Base-by-base conservation (phyloP, 805 yeast genomes). In the Candida manassasensis region DNA sequence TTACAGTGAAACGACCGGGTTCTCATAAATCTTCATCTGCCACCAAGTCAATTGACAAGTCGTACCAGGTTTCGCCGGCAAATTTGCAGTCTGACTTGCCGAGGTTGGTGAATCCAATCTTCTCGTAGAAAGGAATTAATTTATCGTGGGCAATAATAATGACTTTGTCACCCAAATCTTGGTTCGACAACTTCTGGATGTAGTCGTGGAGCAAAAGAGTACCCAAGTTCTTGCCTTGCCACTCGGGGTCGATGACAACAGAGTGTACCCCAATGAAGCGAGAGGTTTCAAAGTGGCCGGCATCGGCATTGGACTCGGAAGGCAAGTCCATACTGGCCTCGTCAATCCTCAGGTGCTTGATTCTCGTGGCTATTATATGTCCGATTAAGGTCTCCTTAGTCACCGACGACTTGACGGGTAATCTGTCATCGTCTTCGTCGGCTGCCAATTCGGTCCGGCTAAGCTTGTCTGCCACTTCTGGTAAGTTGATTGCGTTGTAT, bases 101-200 rank as follows among this genome's bases (percentile, higher is more conserved):
- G 32, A 67, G 64, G 47, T 81, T 78, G 40, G 68, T 63, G 59
- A 90, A 93, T 0, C 96, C 97, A 25, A 87, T 71, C 47, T 81
- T 76, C 49, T 78, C 80, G 63, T 90, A 90, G 58, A 89, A 89
- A 14, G 83, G 81, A 13, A 80, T 61, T 50, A 87, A 68, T 16
- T 71, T 65, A 32, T 77, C 73, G 50, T 84, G 87, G 19, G 88
- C 84, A 40, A 90, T 72, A 21, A 90, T 67, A 5, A 79, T 75
- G 34, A 90, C 79, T 49, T 77, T 73, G 48, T 79, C 84, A 30
- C 93, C 96, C 42, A 87, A 79, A 47, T 80, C 86, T 55, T 88
- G 95, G 55, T 87, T 87, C 32, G 86, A 77, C 58, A 90, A 66
- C 53, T 90, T 85, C 59, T 93, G 97, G 42, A 89, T 74, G 62